Percentiles rank a stretch among this genome's conserved stretches.
Evolutionary conservation across 805 yeast genomes (phyloP).

Genomic region (Ogataea trehaloabstinens): DNA sequence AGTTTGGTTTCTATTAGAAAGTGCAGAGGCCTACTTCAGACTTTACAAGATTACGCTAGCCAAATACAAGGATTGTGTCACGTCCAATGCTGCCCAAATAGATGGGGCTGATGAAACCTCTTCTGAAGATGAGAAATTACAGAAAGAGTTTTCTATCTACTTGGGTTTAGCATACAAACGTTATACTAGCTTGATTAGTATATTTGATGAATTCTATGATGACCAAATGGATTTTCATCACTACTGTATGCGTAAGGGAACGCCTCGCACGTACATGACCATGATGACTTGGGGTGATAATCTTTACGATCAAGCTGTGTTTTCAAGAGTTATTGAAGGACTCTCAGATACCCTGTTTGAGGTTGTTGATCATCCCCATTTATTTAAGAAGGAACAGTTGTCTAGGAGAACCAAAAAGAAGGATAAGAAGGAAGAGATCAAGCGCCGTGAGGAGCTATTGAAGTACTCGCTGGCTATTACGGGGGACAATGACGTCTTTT

Average conservation of each 20-base stretch:
- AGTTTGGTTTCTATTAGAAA: conserved; percentile 82
- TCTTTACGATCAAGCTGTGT: conserved; percentile 67
- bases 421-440: conserved; percentile 54
- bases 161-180: conserved; percentile 81
- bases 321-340: conserved; percentile 66
- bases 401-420: conserved; percentile 41
- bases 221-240: conserved; percentile 96
- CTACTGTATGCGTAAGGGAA: conserved; percentile 87
- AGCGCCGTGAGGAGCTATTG: conserved; percentile 54
- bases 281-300: conserved; percentile 82
- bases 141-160: conserved; percentile 30
- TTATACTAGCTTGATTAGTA: conserved; percentile 59
- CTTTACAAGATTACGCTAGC: conserved; percentile 39
- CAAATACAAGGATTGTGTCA: conserved; percentile 5
- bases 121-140: conserved; percentile 42
- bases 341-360: conserved; percentile 57
- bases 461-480: conserved; percentile 37
- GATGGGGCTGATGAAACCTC: conserved; percentile 20
- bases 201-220: conserved; percentile 66
- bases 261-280: conserved; percentile 77
- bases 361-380: conserved; percentile 25
- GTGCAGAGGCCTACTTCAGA: conserved; percentile 79
- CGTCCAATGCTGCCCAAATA: neutral
- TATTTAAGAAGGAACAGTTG: conserved; percentile 16
- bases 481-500: conserved; percentile 58